Evolutionary conservation across 176 grass and related monocot species (phyloP), one percentile per base, ranked within the genome.

Genomic region (Triticum monococcum): DNA sequence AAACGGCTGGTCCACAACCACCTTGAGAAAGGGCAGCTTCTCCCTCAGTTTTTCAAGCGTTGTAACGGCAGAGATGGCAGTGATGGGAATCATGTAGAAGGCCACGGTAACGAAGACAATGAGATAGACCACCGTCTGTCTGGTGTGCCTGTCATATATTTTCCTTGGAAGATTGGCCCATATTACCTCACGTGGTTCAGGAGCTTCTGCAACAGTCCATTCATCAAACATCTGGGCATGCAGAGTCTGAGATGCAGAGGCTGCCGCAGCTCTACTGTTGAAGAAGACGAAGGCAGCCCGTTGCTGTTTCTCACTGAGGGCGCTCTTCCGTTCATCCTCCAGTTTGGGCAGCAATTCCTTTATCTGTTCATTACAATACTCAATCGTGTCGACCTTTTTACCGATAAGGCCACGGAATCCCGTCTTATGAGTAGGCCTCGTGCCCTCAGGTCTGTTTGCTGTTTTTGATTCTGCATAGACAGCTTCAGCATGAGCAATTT

Each of bases 401-500:
- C 97, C 97, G 22, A 94, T 79, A 54, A 98, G 88, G 35, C 94
- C 97, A 64, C 94, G 90, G 46, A 96, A 91, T 66, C 97, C 97
- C 57, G 80, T 92, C 88, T 26, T 86, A 74, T 94, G 89, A 64
- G 85, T 90, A 20, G 97, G 94, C 70, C 84, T 90, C 54, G 79
- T 85, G 52, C 94, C 97, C 65, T 92, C 91, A 60, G 90, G 89
- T 50, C 83, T 94, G 72, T 62, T 79, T 87, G 50, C 22, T 18
- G 92, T 87, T 92, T 94, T 96, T 4, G 94, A 98, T 26, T 88
- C 89, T 24, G 86, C 85, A 88, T 91, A 96, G n/a, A 91, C 80
- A 56, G 41, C 86, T 89, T 98, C 94, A 76, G 97, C 92, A 3
- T 35, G 97, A 68, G 81, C 82, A 81, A 98, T 82, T 88, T 98